Conservation (phyloP, 352 stramenopile genomes). For the Globisporangium paddicum region DNA sequence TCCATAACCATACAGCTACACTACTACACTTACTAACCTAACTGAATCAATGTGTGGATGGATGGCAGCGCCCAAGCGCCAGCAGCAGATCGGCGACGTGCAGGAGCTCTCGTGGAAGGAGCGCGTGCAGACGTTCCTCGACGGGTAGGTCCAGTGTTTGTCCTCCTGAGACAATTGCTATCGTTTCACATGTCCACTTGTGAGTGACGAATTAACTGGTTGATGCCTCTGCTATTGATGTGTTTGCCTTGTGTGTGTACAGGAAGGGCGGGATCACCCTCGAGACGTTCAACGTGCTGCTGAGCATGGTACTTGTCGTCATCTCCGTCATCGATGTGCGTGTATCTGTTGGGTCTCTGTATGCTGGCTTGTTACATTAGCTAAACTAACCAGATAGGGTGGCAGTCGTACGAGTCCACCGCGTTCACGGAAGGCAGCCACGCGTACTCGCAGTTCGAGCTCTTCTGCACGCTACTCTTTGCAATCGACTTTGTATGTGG, state of each 20-base stretch:
- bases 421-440: constrained; percentile 6
- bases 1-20: background rate
- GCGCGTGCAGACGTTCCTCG: constrained; percentile 35
- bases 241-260: too few relatives aligned
- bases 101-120: constrained; percentile 41
- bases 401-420: constrained; percentile 29
- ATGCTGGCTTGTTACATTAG: background rate
- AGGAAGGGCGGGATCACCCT: constrained; percentile 27
- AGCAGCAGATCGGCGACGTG: constrained; percentile 28
- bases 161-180: background rate
- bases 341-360: background rate
- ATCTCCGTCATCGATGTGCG: constrained; percentile 33
- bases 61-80: background rate
- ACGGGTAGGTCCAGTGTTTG: constrained; percentile 25
- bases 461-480: constrained; percentile 46
- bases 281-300: constrained; percentile 38
- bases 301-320: constrained; percentile 41
- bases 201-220: background rate
- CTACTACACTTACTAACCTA: too few relatives aligned
- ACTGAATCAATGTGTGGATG: too few relatives aligned
- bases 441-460: constrained; percentile 17
- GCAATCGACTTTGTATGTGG: constrained; percentile 39
- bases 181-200: background rate
- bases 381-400: background rate
- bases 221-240: too few relatives aligned